Evolutionary conservation across 805 yeast genomes (phyloP).

Genomic region (Kodamaea kakaduensis): DNA sequence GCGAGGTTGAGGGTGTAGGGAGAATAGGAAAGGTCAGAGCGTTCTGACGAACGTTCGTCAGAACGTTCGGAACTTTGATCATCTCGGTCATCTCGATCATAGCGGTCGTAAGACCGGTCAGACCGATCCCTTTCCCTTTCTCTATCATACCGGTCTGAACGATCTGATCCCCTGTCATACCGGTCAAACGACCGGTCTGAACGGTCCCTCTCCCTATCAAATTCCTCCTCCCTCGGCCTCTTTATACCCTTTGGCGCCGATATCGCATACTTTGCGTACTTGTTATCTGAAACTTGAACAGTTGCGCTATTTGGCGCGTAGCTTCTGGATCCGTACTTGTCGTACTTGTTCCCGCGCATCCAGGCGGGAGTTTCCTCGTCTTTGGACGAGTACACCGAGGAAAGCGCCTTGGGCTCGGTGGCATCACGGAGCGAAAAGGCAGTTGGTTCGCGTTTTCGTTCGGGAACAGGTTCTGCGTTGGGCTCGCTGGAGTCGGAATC

Average conservation of each 20-base stretch:
- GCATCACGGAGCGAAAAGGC: conserved; percentile 23
- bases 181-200: not conserved
- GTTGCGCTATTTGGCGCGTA: conserved; percentile 1
- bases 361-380: conserved; percentile 34
- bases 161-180: not conserved
- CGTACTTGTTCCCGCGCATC: conserved; percentile 38
- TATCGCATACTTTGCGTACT: conserved; percentile 17
- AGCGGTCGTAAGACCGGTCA: not conserved
- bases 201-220: not conserved
- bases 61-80: not conserved
- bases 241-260: conserved; percentile 5
- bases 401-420: conserved; percentile 4
- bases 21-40: not conserved
- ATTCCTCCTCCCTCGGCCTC: conserved; percentile 5
- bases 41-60: not conserved
- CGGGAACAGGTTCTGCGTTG: too few species aligned
- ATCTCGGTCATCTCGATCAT: not conserved
- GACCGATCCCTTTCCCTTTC: not conserved
- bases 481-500: not conserved
- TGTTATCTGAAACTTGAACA: conserved; percentile 7
- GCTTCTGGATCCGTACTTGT: conserved; percentile 32
- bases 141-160: not conserved
- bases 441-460: too few species aligned
- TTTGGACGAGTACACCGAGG: conserved; percentile 27
- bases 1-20: conserved; percentile 4